Conservation (phyloP, 2,329 filamentous ascomycete genomes). For the Epichloe festucae region DNA sequence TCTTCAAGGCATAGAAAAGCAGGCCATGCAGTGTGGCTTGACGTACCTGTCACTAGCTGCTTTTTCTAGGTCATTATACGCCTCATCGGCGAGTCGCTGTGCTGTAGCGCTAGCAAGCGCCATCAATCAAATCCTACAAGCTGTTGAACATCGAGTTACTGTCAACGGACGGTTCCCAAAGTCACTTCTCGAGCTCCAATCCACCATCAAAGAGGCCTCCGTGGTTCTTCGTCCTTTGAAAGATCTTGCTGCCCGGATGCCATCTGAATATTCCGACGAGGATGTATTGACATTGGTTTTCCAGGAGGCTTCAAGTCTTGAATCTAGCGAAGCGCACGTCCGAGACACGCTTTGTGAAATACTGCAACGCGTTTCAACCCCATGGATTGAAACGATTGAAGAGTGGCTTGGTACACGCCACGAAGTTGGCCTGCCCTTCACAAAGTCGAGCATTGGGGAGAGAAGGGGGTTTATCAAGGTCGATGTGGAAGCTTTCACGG, state of each 20-base stretch:
- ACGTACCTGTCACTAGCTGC: constrained; percentile 30
- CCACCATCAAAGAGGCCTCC: constrained; percentile 31
- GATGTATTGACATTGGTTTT: constrained; percentile 49
- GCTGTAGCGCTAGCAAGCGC: constrained; percentile 40
- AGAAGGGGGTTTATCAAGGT: constrained; percentile 50
- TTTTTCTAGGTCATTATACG: constrained; percentile 35
- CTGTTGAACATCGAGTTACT: constrained; percentile 36
- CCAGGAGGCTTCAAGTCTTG: constrained; percentile 46
- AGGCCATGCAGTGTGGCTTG: constrained; percentile 35
- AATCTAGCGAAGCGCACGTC: constrained; percentile 49
- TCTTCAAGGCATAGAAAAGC: constrained; percentile 31
- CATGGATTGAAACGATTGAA: constrained; percentile 55
- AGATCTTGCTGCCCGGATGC: constrained; percentile 34
- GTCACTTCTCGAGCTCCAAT: constrained; percentile 41
- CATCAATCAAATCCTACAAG: constrained; percentile 33
- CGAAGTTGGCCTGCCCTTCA: constrained; percentile 41
- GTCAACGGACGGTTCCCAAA: constrained; percentile 25
- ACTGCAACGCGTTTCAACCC: constrained; percentile 46
- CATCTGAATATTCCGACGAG: constrained; percentile 38
- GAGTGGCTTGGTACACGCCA: constrained; percentile 62
- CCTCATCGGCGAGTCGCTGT: constrained; percentile 29
- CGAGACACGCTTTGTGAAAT: constrained; percentile 55
- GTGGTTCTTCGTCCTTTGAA: constrained; percentile 39
- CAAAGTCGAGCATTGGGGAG: constrained; percentile 30
- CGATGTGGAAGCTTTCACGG: constrained; percentile 38